These are phyloP conservation scores for Penstemon barbatus DNA, from an alignment of 257 asterid genomes.

Conservation along the genomic window DNA sequence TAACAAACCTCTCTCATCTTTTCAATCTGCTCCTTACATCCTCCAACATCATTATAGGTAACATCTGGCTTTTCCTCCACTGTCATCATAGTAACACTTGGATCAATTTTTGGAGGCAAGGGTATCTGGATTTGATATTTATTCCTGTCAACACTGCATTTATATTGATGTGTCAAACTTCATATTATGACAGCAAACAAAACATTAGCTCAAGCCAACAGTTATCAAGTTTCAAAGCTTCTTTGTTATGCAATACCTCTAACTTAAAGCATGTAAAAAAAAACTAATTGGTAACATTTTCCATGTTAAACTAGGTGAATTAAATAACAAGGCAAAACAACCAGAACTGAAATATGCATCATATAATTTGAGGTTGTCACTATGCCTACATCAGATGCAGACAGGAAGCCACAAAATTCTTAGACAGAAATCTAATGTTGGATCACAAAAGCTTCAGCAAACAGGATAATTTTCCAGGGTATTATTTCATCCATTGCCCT, in stretches of 20 bases:
- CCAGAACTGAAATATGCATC: no score
- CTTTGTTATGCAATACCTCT: neutral
- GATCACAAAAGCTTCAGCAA: no score
- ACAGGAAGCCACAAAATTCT: no score
- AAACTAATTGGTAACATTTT: neutral
- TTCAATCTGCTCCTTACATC: constrained; percentile 97
- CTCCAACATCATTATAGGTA: constrained; percentile 96
- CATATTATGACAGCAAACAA: constrained; percentile 16
- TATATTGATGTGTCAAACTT: constrained; percentile 24
- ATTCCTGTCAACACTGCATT: constrained; percentile 85
- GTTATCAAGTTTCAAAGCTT: constrained; percentile 1
- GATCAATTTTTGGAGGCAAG: constrained; percentile 96
- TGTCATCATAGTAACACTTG: constrained; percentile 99
- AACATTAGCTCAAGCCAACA: constrained; percentile 2
- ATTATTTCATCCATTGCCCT: no score
- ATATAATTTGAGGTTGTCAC: no score
- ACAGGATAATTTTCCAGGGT: no score
- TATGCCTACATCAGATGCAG: no score
- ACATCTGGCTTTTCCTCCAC: constrained; percentile 99
- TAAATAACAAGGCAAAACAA: no score
- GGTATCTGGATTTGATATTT: constrained; percentile 99
- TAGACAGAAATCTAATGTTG: no score
- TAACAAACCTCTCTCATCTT: constrained; percentile 91
- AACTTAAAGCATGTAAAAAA: neutral
- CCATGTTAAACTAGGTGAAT: neutral